Evolutionary conservation across 495 filamentous ascomycete genomes (phyloP).

Genomic region (Astrothelium macrocarpum): DNA sequence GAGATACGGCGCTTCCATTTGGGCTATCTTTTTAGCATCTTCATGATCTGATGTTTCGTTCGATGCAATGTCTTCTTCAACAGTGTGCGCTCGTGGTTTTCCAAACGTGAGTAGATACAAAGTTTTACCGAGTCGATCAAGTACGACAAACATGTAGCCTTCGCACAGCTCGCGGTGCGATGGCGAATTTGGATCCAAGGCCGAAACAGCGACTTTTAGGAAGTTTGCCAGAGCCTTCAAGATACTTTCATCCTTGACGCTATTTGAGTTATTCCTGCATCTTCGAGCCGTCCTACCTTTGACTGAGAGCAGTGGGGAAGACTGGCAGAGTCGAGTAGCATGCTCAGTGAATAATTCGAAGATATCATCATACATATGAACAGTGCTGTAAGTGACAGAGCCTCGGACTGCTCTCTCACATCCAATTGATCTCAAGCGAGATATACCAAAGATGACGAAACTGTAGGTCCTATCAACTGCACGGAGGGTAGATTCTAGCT

Average conservation of each 20-base stretch:
- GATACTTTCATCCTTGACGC: not conserved
- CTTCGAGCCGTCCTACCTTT: not conserved
- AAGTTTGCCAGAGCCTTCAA: not conserved
- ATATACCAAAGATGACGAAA: not conserved
- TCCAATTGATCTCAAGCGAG: not conserved
- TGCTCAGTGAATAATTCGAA: not conserved
- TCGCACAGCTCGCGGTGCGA: slow-evolving; percentile 27
- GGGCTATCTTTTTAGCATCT: slow-evolving; percentile 11
- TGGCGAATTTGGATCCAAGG: slow-evolving; percentile 14
- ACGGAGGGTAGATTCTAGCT: not conserved
- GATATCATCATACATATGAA: not conserved
- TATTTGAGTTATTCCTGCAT: not conserved
- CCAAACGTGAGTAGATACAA: slow-evolving; percentile 25
- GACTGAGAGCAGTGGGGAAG: not conserved
- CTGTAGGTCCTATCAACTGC: not conserved
- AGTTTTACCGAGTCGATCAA: slow-evolving; percentile 23
- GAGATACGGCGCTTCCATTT: slow-evolving; percentile 24
- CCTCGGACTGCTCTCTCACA: not conserved
- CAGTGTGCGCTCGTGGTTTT: not conserved
- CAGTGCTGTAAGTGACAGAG: not conserved
- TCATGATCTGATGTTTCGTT: slow-evolving; percentile 3
- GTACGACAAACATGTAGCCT: slow-evolving; percentile 26
- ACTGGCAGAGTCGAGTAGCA: not conserved
- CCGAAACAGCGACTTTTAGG: not conserved
- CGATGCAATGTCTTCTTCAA: slow-evolving; percentile 3